Base-by-base conservation (phyloP, 257 asterid genomes). In the Voacanga thouarsii region DNA sequence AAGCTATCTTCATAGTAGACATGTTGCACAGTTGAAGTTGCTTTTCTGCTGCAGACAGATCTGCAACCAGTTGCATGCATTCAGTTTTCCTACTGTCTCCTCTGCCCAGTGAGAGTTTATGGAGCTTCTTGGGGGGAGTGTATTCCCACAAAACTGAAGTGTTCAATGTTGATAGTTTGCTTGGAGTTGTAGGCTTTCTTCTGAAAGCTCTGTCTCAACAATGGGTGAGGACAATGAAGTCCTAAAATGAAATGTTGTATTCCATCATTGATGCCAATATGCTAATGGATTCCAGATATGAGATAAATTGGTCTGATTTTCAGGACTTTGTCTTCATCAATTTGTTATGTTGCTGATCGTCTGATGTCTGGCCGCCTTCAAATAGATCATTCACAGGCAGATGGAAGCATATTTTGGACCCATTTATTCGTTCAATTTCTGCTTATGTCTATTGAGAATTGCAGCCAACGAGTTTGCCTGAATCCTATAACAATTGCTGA, bases 271-370 rank as follows among this genome's bases (percentile, higher is more conserved):
- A 55, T 49, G 72, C 33, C 30, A 26, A 47, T 14, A 16, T 72
- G 26, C 47, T 61, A 49, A 49, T 53, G 26, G 49, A 14, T 61
- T 44, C 21, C 2, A 9, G n/a, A 41, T 3, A 47, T 28, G 9
- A 24, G 59, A 59, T 43, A 6, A 43, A 37, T 37, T 4, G 7
- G 66, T 37, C 26, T 30, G 43, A 9, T 37, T 9, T 55, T 28
- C 59, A 44, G 19, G 75, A 63, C 2, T 63, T 14, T 14, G 0
- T 63, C 69, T 63, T 63, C 23, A 28, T 63, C 69, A 63, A 21
- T 61, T 63, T 63, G 30, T 30, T 30, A 63, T 57, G 69, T n/a
- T n/a, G 57, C 69, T 74, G 78, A 28, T 37, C 69, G 33, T 3
- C 70, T 64, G 12, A 5, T 10, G 33, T 44, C 55, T 43, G 43